Base-by-base conservation (phyloP, 192 early-diverging fungal genomes). In the Dimargaris verticillata region DNA sequence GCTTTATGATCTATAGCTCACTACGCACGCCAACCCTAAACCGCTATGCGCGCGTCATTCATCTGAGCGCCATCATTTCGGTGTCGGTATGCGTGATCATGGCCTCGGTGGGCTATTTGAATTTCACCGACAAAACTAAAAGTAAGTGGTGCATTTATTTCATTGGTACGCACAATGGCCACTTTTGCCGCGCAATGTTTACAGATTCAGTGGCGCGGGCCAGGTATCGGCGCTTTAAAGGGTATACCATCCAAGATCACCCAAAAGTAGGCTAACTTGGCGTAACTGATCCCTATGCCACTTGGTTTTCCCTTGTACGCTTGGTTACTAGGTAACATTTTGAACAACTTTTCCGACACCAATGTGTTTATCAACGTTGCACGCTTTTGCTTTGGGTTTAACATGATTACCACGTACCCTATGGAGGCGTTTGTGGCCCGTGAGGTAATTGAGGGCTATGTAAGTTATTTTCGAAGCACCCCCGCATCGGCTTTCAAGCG, bases 371-470 rank as follows among this genome's bases (percentile, higher is more conserved):
- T 93, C 69, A 93, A 91, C 70, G 71, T 88, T 61, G 87, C 91
- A 26, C 80, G 92, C 12, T 75, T 91, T 49, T 79, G 79, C 29
- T 93, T 95, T 70, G 92, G 85, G 5, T 75, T 92, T 28, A 93
- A 95, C 76, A 95, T 95, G 92, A 92, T 95, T 57, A 84, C 92
- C 9, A 93, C 92, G 26, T 81, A 91, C 46, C 92, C 92, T 4
- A 75, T 92, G 68, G 92, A 95, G 61, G 77, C 82, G 7, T 88
- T 95, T 72, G 91, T 95, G 33, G 88, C 87, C 53, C 80, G 91
- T 41, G 88, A 91, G 73, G 84, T 88, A 9, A 66, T 88, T 51
- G 83, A 86, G 26, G 77, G 70, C 17, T 83, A 80, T 58, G 53
- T 55, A n/a, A n/a, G 28, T 14, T 29, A 22, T 7, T 55, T 28